Percentiles rank a stretch among this genome's conserved stretches.
Conservation (phyloP, 2,329 filamentous ascomycete species). For the Plenodomus tracheiphilus region DNA sequence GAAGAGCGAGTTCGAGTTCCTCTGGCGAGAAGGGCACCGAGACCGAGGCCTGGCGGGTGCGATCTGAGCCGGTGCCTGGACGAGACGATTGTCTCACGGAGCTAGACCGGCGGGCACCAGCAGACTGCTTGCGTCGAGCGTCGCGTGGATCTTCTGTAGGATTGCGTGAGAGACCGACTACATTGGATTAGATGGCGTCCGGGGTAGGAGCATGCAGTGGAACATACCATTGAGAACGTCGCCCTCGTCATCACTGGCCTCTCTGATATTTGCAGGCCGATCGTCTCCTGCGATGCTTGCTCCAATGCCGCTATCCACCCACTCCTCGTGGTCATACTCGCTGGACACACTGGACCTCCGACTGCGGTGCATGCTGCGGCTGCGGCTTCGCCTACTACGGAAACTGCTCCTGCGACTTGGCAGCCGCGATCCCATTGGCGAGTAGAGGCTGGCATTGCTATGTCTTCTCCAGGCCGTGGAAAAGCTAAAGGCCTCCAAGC, state of each 20-base stretch:
- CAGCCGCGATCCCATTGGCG: constrained; percentile 53
- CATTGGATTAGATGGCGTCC: constrained; percentile 18
- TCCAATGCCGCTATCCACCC: constrained; percentile 41
- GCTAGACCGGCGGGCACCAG: constrained; percentile 33
- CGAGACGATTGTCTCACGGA: constrained; percentile 26
- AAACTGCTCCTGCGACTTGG: constrained; percentile 47
- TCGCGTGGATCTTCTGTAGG: constrained; percentile 39
- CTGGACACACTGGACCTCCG: constrained; percentile 42
- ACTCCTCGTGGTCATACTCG: constrained; percentile 46
- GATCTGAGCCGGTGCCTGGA: constrained; percentile 31
- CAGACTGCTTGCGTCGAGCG: constrained; percentile 26
- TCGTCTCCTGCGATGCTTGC: constrained; percentile 38
- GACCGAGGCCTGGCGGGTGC: constrained; percentile 33
- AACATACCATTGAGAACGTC: constrained; percentile 51
- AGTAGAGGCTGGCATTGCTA: constrained; percentile 51
- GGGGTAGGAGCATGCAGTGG: constrained; percentile 1
- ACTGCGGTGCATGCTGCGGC: constrained; percentile 31
- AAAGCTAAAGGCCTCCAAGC: constrained; percentile 53
- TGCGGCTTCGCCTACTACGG: constrained; percentile 34
- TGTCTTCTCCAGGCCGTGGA: constrained; percentile 51
- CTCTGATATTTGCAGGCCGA: constrained; percentile 41
- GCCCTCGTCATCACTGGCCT: constrained; percentile 51
- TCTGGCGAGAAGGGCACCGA: constrained; percentile 49
- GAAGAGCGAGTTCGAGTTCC: constrained; percentile 50
- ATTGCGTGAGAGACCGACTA: constrained; percentile 42